Conservation (phyloP, 148 eudicot species). For the Polygonum maritimum region DNA sequence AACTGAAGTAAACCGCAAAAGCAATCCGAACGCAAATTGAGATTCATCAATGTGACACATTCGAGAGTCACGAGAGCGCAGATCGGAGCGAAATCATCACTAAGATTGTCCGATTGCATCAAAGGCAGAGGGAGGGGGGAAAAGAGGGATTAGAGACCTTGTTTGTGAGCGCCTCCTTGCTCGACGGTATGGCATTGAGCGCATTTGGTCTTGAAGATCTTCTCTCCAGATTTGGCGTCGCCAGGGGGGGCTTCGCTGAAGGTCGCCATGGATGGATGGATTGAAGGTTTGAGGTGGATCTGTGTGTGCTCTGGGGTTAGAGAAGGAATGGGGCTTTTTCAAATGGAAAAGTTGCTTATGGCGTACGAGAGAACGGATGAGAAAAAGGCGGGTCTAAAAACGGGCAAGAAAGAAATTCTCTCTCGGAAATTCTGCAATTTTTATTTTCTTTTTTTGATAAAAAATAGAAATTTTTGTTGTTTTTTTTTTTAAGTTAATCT, state of each 20-base stretch:
- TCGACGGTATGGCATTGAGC: conserved; percentile 12
- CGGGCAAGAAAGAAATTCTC: no score
- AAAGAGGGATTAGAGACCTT: background rate
- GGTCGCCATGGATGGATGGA: conserved; percentile 5
- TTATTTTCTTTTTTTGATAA: no score
- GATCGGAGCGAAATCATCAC: no score
- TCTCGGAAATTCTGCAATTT: no score
- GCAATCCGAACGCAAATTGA: background rate
- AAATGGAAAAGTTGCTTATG: no score
- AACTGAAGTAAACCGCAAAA: background rate
- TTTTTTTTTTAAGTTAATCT: no score
- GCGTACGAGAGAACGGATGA: no score
- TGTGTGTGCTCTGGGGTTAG: background rate
- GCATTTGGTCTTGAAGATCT: conserved; percentile 6
- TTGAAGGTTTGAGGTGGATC: background rate
- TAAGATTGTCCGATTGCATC: no score
- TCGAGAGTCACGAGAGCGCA: no score
- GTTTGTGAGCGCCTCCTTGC: conserved; percentile 4
- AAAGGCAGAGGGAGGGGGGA: background rate
- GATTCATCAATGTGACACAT: no score
- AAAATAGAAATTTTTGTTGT: no score
- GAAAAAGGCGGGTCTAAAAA: no score
- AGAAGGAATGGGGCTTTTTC: background rate
- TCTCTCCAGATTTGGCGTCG: conserved; percentile 1
- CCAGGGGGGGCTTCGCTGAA: conserved; percentile 9